These are phyloP conservation scores for Ceratocystis colombiana DNA, from an alignment of 2,329 filamentous ascomycete genomes.

Conservation along the genomic window DNA sequence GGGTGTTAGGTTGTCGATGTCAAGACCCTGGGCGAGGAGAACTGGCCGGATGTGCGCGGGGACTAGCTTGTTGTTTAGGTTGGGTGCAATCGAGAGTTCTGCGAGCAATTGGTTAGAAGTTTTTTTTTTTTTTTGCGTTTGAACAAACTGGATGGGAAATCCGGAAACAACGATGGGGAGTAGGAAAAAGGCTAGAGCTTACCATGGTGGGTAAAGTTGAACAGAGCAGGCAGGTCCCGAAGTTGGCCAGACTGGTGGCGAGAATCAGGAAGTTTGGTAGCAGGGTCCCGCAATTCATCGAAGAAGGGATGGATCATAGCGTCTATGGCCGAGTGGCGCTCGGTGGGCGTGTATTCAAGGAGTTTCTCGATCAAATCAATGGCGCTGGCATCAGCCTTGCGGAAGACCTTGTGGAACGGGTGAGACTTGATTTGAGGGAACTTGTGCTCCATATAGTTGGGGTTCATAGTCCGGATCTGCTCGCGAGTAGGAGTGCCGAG, in stretches of 20 bases:
- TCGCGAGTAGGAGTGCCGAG: constrained; percentile 91
- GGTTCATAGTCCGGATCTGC: constrained; percentile 99
- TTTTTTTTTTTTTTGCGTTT: background rate
- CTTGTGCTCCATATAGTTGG: constrained; percentile 99
- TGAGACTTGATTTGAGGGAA: constrained; percentile 99
- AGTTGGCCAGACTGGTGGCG: constrained; percentile 72
- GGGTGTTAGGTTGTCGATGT: constrained; percentile 88
- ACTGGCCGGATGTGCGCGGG: constrained; percentile 68
- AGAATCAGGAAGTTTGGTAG: constrained; percentile 83
- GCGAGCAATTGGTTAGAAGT: constrained; percentile 28
- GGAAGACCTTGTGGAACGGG: constrained; percentile 98
- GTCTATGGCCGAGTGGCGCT: constrained; percentile 84
- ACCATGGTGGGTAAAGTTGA: constrained; percentile 93
- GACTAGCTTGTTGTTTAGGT: constrained; percentile 79
- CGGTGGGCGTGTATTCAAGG: constrained; percentile 93
- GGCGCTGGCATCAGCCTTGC: constrained; percentile 84
- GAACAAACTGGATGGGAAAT: constrained; percentile 11
- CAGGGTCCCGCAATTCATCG: constrained; percentile 88
- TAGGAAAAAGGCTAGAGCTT: constrained; percentile 34
- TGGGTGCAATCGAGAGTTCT: constrained; percentile 94
- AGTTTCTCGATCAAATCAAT: constrained; percentile 91
- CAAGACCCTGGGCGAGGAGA: constrained; percentile 67
- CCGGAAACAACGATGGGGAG: background rate
- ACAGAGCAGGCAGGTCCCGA: constrained; percentile 76
- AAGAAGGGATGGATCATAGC: constrained; percentile 99